Conservation (phyloP, 2,329 filamentous ascomycete genomes). For the Saccharata proteae region DNA sequence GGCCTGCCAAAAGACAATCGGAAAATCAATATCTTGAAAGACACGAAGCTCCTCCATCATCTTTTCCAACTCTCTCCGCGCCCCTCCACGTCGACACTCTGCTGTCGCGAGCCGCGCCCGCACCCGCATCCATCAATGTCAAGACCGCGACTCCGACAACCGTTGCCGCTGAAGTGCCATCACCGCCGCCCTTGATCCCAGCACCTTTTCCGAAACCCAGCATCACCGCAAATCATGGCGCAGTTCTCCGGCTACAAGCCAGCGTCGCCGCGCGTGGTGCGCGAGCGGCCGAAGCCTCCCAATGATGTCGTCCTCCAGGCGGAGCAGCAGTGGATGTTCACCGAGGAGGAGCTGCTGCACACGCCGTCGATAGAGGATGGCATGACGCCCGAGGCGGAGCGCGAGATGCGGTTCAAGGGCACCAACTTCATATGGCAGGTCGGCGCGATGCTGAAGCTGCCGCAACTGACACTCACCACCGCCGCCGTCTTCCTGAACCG, state of each 20-base stretch:
- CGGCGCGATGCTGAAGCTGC: constrained; percentile 81
- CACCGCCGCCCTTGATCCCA: constrained; percentile 4
- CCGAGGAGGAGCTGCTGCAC: constrained; percentile 65
- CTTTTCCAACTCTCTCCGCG: not conserved
- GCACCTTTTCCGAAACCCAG: not conserved
- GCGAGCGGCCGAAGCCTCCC: constrained; percentile 22
- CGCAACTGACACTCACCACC: constrained; percentile 83
- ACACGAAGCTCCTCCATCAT: no score
- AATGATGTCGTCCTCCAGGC: constrained; percentile 39
- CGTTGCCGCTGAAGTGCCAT: constrained; percentile 4
- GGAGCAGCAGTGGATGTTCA: constrained; percentile 79
- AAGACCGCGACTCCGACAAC: not conserved
- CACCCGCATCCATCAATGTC: constrained; percentile 5
- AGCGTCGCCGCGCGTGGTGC: constrained; percentile 5
- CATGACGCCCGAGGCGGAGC: constrained; percentile 63
- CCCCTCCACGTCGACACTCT: constrained; percentile 2
- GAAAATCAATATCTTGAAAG: no score
- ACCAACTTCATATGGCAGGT: constrained; percentile 95
- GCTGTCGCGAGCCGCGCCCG: constrained; percentile 1
- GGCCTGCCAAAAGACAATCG: no score
- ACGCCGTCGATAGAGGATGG: constrained; percentile 80
- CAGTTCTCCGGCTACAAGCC: no score
- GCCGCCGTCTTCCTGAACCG: constrained; percentile 92
- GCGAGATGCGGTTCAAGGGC: constrained; percentile 72
- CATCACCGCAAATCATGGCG: no score